A percentile compares a stretch with the other conserved stretches of the same genome.
Conservation (phyloP, 116 monocot genomes). For the Zostera marina region DNA sequence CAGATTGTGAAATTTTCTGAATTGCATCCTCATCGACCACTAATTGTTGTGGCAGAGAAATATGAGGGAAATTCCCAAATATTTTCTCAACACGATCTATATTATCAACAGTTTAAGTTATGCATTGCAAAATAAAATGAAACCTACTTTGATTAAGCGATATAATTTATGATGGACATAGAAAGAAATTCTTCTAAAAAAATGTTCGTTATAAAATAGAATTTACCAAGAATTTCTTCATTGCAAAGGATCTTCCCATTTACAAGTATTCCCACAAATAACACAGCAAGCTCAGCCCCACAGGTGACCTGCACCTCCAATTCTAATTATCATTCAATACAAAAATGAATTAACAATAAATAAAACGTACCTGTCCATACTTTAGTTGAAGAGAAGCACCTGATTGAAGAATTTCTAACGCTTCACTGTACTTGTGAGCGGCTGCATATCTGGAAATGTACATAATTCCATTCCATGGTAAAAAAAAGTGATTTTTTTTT, state of each 20-base stretch:
- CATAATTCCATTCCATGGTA: background rate
- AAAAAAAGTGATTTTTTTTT: background rate
- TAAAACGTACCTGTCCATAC: conserved; percentile 54
- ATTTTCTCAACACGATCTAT: conserved; percentile 74
- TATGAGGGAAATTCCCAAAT: conserved; percentile 65
- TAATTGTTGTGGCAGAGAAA: conserved; percentile 60
- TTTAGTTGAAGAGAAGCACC: conserved; percentile 80
- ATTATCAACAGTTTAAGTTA: background rate
- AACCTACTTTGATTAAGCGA: background rate
- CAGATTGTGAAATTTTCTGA: conserved; percentile 70
- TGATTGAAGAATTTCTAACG: conserved; percentile 70
- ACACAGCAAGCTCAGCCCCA: conserved; percentile 65
- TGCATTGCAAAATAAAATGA: background rate
- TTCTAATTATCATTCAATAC: background rate
- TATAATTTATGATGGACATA: background rate
- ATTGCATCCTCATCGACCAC: conserved; percentile 59
- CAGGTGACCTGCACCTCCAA: conserved; percentile 47
- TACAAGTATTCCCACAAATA: conserved; percentile 69
- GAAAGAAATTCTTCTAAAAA: background rate
- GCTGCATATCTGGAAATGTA: conserved; percentile 38
- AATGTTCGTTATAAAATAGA: background rate
- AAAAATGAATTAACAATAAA: background rate
- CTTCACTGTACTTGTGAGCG: conserved; percentile 51
- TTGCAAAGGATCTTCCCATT: conserved; percentile 50
- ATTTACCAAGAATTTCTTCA: conserved; percentile 62